A percentile compares a stretch with the other conserved stretches of the same genome.
Evolutionary conservation across 495 filamentous ascomycete species (phyloP).

Genomic region (Extremus antarcticus): DNA sequence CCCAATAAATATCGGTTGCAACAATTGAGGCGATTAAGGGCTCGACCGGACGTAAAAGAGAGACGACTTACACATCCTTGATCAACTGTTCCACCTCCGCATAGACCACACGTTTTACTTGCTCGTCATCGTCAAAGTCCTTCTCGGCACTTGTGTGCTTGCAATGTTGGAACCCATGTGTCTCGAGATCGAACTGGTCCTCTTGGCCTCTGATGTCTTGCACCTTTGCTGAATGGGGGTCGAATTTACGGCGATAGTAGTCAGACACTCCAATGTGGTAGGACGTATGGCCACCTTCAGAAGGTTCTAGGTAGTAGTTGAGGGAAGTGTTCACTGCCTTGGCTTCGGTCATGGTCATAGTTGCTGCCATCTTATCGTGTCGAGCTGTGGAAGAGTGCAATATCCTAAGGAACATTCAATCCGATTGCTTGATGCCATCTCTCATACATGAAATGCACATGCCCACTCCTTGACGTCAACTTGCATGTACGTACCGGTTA

Average conservation of each 20-base stretch:
- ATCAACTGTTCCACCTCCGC: neutral
- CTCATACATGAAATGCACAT: too few relatives aligned
- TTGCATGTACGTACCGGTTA: too few relatives aligned
- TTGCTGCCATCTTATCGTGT: too few relatives aligned
- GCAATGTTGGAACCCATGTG: neutral
- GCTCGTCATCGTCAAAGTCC: slow-evolving; percentile 1
- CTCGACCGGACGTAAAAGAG: too few relatives aligned
- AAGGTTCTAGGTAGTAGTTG: neutral
- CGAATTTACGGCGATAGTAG: neutral
- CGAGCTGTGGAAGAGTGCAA: too few relatives aligned
- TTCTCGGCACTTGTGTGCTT: neutral
- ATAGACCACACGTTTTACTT: neutral
- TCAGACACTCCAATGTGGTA: neutral
- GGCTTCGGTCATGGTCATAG: too few relatives aligned
- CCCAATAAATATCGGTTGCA: too few relatives aligned
- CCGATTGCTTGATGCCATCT: too few relatives aligned
- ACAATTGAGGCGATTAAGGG: too few relatives aligned
- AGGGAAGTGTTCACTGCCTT: neutral
- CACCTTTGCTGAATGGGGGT: neutral
- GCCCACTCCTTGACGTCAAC: too few relatives aligned
- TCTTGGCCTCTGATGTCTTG: neutral
- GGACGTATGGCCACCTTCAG: neutral
- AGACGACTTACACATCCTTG: slow-evolving; percentile 1
- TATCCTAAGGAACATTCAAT: too few relatives aligned
- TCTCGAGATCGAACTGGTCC: neutral